These are phyloP conservation scores for Yarrowia deformans DNA, from an alignment of 805 yeast species.

Conservation along the genomic window DNA sequence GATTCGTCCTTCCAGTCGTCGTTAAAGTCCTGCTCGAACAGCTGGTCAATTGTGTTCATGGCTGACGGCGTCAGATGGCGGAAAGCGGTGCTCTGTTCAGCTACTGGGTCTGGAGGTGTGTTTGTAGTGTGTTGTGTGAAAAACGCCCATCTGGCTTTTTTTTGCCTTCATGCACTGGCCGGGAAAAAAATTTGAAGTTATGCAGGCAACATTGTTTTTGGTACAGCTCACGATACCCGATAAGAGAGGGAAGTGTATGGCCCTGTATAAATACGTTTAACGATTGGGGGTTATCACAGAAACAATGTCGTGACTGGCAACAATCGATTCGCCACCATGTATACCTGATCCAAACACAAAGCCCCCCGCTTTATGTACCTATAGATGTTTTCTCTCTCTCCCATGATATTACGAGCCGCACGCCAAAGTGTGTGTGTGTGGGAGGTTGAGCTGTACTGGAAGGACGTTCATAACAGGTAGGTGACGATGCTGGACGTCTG, in stretches of 20 bases:
- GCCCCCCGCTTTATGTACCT: no score
- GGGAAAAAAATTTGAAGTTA: slow-evolving; percentile 18
- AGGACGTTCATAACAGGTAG: no score
- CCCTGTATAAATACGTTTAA: background rate
- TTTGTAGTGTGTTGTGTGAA: background rate
- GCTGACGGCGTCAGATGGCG: slow-evolving; percentile 18
- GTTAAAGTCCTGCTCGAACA: slow-evolving; percentile 37
- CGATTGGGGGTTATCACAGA: background rate
- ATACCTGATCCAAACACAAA: no score
- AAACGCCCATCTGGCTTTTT: background rate
- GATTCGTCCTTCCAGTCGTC: slow-evolving; percentile 31
- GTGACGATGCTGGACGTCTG: no score
- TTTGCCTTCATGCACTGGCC: slow-evolving; percentile 29
- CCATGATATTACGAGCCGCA: background rate
- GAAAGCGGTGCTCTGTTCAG: background rate
- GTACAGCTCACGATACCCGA: background rate
- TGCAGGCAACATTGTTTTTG: slow-evolving; percentile 23
- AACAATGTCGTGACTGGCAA: background rate
- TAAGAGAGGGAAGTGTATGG: background rate
- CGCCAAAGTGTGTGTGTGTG: background rate
- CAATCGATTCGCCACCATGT: no score
- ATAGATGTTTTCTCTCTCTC: no score
- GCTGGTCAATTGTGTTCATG: slow-evolving; percentile 40
- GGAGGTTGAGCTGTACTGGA: no score
- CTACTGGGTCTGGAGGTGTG: background rate